A percentile compares a stretch with the other conserved stretches of the same genome.
phyloP scores from a whole-genome alignment of 2,329 filamentous ascomycete genomes.

The Drechslerella stenobrocha region DNA sequence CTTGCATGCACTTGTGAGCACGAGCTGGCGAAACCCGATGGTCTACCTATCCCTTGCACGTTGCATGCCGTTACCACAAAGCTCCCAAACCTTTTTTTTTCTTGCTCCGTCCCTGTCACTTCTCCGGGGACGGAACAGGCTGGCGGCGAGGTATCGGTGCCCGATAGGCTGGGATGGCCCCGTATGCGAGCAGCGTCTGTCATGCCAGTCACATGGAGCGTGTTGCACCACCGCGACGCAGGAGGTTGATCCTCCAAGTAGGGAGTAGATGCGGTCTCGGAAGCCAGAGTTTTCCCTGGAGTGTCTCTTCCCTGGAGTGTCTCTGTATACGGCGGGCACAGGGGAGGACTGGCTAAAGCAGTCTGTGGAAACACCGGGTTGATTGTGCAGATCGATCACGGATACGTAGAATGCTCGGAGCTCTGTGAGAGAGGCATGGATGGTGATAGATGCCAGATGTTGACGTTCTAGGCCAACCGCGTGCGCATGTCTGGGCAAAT shows the following conservation, averaged over 20 bases:
- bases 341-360: not conserved
- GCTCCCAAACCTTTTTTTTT: not conserved
- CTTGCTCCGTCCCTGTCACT: not conserved
- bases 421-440: not conserved
- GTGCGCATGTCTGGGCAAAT: no score
- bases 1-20: not conserved
- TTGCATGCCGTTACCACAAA: conserved; percentile 16
- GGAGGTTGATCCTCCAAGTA: conserved; percentile 39
- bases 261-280: no score
- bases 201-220: conserved; percentile 42
- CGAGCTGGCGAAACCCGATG: conserved; percentile 42
- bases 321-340: conserved; percentile 2
- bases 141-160: conserved; percentile 40
- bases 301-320: no score
- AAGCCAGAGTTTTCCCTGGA: no score
- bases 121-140: conserved; percentile 22
- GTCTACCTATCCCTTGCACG: conserved; percentile 4
- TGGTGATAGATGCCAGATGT: no score
- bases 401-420: not conserved
- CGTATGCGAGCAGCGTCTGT: conserved; percentile 32
- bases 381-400: conserved; percentile 10
- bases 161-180: conserved; percentile 42
- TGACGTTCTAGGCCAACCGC: no score
- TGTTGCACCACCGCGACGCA: conserved; percentile 39
- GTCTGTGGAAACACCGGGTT: conserved; percentile 11